A percentile compares a stretch with the other conserved stretches of the same genome.
These are phyloP conservation scores for Trichoderma oligosporum DNA, from an alignment of 2,329 filamentous ascomycete species.

Conservation along the genomic window DNA sequence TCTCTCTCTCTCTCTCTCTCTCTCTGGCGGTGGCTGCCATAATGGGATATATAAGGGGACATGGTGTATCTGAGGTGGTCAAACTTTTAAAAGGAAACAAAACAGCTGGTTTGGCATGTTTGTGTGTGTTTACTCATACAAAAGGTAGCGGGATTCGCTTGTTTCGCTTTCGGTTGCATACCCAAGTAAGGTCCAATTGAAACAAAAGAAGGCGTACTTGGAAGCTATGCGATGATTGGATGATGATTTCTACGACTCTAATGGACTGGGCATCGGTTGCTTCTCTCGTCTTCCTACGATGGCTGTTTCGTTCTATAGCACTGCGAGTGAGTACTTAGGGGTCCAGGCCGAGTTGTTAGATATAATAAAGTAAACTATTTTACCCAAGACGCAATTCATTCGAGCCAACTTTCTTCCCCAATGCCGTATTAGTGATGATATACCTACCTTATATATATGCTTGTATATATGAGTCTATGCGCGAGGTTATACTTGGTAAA, in stretches of 20 bases:
- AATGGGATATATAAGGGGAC: background rate
- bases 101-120: no score
- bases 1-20: no score
- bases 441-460: no score
- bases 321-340: background rate
- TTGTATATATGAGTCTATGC: no score
- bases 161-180: background rate
- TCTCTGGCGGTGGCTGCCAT: background rate
- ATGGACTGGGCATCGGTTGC: slow-evolving; percentile 7
- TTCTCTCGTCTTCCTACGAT: background rate
- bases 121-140: background rate
- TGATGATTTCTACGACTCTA: slow-evolving; percentile 14
- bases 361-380: slow-evolving; percentile 9
- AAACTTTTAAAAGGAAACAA: background rate
- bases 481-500: no score
- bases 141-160: background rate
- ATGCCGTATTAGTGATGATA: no score
- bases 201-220: background rate
- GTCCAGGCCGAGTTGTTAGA: background rate
- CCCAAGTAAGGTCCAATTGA: background rate
- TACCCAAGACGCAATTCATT: background rate
- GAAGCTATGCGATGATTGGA: slow-evolving; percentile 17
- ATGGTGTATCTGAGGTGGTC: background rate
- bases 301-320: slow-evolving; percentile 8
- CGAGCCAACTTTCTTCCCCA: background rate